A percentile compares a stretch with the other conserved stretches of the same genome.
phyloP scores from a whole-genome alignment of 495 filamentous ascomycete species.

The Glonium stellatum region DNA sequence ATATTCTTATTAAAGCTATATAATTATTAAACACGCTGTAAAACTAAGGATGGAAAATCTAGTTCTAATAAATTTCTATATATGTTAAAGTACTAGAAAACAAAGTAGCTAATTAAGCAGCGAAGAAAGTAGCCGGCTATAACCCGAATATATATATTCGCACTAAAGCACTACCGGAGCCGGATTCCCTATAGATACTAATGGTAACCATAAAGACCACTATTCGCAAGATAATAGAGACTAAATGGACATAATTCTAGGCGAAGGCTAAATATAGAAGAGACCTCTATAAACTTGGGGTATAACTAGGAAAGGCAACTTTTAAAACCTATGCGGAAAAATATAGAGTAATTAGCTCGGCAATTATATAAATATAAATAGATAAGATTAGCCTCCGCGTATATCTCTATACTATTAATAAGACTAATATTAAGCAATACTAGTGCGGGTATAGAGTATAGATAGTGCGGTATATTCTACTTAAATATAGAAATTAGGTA shows the following conservation, averaged over 20 bases:
- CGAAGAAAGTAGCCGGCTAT: constrained; percentile 9
- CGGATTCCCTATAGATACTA: constrained; percentile 6
- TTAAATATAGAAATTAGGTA: constrained; percentile 32
- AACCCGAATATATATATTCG: constrained; percentile 1
- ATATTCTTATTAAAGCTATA: constrained; percentile 15
- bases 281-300: constrained; percentile 11
- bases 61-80: constrained; percentile 30
- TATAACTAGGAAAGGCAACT: constrained; percentile 4
- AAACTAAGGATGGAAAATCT: constrained; percentile 15
- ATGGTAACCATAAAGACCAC: constrained; percentile 6
- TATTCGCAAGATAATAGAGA: constrained; percentile 4
- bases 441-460: constrained; percentile 26
- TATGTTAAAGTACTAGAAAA: constrained; percentile 31
- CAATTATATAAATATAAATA: constrained; percentile 31
- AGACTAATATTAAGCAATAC: constrained; percentile 30
- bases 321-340: constrained; percentile 13
- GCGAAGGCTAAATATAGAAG: constrained; percentile 6
- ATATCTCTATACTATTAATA: constrained; percentile 35
- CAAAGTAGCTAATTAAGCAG: constrained; percentile 27
- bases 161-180: constrained; percentile 1
- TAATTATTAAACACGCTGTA: constrained; percentile 20
- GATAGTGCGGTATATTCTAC: constrained; percentile 32
- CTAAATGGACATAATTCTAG: constrained; percentile 3
- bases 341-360: constrained; percentile 30
- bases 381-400: constrained; percentile 3